Evolutionary conservation across 1,284 basidiomycete species (phyloP).

Genomic region (Rhodotorula mucilaginosa): DNA sequence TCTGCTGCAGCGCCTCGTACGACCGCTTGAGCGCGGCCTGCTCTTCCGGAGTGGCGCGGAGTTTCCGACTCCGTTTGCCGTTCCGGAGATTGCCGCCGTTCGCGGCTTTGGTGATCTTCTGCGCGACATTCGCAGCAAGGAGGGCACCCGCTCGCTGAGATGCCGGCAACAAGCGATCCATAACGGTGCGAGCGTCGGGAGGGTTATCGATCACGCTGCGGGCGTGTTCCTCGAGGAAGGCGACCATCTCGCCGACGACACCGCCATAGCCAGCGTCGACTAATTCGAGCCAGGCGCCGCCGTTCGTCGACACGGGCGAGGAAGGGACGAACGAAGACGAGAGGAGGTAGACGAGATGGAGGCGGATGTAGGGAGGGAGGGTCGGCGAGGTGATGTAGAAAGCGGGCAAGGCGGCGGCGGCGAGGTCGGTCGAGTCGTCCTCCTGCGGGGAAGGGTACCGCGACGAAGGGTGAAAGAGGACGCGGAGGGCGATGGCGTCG

Average conservation of each 20-base stretch:
- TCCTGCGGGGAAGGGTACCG: slow-evolving; percentile 55
- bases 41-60: slow-evolving; percentile 51
- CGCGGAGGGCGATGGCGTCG: slow-evolving; percentile 62
- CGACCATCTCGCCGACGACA: slow-evolving; percentile 70
- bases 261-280: slow-evolving; percentile 66
- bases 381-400: slow-evolving; percentile 72
- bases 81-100: neutral
- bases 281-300: slow-evolving; percentile 57
- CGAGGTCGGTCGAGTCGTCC: neutral
- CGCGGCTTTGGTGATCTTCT: slow-evolving; percentile 47
- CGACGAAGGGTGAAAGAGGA: slow-evolving; percentile 60
- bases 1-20: slow-evolving; percentile 50
- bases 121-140: slow-evolving; percentile 6
- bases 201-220: slow-evolving; percentile 64
- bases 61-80: slow-evolving; percentile 44
- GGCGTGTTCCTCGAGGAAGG: slow-evolving; percentile 70
- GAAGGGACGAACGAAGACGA: slow-evolving; percentile 35
- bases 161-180: slow-evolving; percentile 57
- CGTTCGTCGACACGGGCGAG: slow-evolving; percentile 31
- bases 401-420: slow-evolving; percentile 60
- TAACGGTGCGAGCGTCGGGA: slow-evolving; percentile 66
- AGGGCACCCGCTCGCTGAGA: neutral
- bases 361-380: slow-evolving; percentile 76
- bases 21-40: slow-evolving; percentile 57
- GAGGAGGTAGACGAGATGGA: slow-evolving; percentile 69